Evolutionary conservation across 2,329 filamentous ascomycete genomes (phyloP).

Genomic region (Thielaviopsis musarum): DNA sequence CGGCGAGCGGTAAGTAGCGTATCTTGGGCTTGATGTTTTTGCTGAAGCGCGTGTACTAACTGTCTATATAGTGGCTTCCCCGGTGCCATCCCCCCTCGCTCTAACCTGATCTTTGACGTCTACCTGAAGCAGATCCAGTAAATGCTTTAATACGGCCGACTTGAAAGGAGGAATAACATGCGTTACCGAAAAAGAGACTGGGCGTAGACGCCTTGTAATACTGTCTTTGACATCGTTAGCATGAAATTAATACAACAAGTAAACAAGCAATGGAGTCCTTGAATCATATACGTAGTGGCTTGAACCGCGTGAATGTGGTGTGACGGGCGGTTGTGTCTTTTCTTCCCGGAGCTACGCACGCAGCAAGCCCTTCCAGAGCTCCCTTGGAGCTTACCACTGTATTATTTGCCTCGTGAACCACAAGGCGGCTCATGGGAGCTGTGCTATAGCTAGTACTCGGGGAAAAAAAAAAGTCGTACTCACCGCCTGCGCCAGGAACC

Average conservation of each 20-base stretch:
- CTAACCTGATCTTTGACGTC: constrained; percentile 66
- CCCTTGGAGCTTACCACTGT: too few relatives aligned
- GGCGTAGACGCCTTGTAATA: background rate
- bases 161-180: background rate
- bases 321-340: background rate
- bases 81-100: constrained; percentile 55
- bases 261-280: background rate
- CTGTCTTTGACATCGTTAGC: background rate
- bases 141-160: constrained; percentile 8
- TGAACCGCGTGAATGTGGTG: background rate
- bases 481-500: too few relatives aligned
- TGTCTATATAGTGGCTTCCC: constrained; percentile 49
- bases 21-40: background rate
- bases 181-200: background rate
- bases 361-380: too few relatives aligned
- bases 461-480: too few relatives aligned
- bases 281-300: background rate
- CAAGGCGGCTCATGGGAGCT: too few relatives aligned
- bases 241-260: background rate
- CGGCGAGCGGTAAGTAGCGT: constrained; percentile 35
- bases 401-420: too few relatives aligned
- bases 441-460: too few relatives aligned
- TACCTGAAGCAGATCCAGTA: constrained; percentile 47
- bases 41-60: background rate
- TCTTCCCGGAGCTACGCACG: background rate